These are phyloP conservation scores for Ceratocystis variospora DNA, from an alignment of 2,329 filamentous ascomycete genomes.

Conservation along the genomic window DNA sequence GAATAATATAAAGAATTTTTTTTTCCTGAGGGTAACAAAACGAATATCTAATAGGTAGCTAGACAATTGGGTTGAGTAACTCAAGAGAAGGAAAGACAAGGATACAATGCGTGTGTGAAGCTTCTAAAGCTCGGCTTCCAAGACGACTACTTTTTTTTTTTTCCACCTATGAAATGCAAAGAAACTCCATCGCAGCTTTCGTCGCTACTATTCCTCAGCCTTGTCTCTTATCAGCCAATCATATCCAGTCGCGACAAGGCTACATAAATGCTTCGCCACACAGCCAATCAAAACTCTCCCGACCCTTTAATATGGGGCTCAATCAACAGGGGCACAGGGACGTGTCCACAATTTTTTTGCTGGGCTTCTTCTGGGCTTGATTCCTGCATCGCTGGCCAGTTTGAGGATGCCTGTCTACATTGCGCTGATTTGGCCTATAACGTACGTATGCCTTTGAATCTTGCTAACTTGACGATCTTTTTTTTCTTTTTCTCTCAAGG, in stretches of 20 bases:
- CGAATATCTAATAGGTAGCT: not conserved
- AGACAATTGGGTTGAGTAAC: not conserved
- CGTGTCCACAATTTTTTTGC: conserved; percentile 12
- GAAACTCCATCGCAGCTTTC: conserved; percentile 5
- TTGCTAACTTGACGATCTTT: conserved; percentile 2
- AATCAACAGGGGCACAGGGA: conserved; percentile 10
- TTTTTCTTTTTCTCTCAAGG: not conserved
- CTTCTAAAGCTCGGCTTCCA: not conserved
- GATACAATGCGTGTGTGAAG: not conserved
- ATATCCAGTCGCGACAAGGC: not conserved
- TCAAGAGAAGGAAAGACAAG: not conserved
- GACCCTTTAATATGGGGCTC: not conserved
- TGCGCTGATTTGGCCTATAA: conserved; percentile 6
- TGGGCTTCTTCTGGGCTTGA: not conserved
- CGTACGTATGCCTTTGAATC: not conserved
- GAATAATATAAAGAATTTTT: not conserved
- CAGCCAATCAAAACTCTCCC: not conserved
- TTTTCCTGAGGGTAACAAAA: not conserved
- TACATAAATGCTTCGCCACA: not conserved
- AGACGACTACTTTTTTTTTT: conserved; percentile 1
- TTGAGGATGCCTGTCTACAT: conserved; percentile 2
- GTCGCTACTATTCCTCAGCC: conserved; percentile 12
- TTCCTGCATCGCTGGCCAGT: conserved; percentile 12
- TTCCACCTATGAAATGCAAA: not conserved
- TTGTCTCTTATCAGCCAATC: conserved; percentile 14